phyloP scores from a whole-genome alignment of 345 rosid genomes.

The Brassica juncea region DNA sequence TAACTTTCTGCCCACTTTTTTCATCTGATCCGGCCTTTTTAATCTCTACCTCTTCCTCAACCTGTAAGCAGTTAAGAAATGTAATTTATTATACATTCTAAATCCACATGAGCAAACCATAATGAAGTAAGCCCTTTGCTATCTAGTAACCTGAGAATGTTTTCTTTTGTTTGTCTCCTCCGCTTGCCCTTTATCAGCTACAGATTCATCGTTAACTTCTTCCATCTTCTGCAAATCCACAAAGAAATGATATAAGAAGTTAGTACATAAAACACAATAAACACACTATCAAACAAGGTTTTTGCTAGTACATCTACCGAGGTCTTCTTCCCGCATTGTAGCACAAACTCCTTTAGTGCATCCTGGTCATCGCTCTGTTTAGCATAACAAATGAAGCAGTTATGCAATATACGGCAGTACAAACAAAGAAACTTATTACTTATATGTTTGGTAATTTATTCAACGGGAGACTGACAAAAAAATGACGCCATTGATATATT shows the following conservation, averaged over 20 bases:
- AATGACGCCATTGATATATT: not conserved
- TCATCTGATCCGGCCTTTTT: not conserved
- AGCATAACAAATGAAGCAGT: constrained; percentile 3
- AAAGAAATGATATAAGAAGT: constrained; percentile 15
- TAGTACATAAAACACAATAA: not conserved
- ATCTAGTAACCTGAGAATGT: constrained; percentile 34
- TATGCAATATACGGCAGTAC: not conserved
- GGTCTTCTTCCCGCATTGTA: constrained; percentile 38
- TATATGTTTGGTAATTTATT: not conserved
- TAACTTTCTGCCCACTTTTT: constrained; percentile 14
- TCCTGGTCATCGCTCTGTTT: constrained; percentile 68
- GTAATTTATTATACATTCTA: not conserved
- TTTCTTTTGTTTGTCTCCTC: constrained; percentile 38
- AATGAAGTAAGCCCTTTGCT: not conserved
- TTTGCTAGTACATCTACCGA: constrained; percentile 38
- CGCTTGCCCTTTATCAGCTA: constrained; percentile 1
- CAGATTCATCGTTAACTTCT: constrained; percentile 33
- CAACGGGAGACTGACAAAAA: not conserved
- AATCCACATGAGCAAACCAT: constrained; percentile 11
- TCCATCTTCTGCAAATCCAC: constrained; percentile 32
- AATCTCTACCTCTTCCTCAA: constrained; percentile 8
- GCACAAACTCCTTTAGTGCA: constrained; percentile 57
- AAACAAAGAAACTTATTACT: not conserved
- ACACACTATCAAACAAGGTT: not conserved
- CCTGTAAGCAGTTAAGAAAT: constrained; percentile 12